Base-by-base conservation (phyloP, 2,329 filamentous ascomycete genomes). In the Talaromyces sp. region DNA sequence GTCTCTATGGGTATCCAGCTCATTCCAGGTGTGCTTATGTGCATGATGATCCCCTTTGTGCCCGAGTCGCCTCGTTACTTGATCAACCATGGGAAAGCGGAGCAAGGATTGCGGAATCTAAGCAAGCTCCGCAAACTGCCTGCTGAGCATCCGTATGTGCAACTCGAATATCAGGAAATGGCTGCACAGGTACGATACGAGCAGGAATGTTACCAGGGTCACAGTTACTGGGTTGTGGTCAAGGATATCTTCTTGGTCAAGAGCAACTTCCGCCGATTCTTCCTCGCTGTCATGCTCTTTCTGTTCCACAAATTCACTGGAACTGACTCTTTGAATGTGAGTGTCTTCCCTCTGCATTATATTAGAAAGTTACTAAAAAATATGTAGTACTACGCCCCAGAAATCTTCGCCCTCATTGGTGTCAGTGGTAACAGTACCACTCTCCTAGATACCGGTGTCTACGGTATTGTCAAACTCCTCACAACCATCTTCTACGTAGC, bases 231-330 rank as follows among this genome's bases (percentile, higher is more conserved):
- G 68, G 67, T 77, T 31, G 74, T 79, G 10, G 63, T 76, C 27
- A 76, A 76, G 52, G 73, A 76, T 25, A 74, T 76, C 9, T 69
- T 69, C 49, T 71, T 69, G 7, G 70, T 73, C 25, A 68, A 63
- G 15, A 74, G 70, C 62, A 78, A 77, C 50, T 68, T 73, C 1
- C 73, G 74, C 13, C 74, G 75, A 1, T 74, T 78, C 57, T 73
- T 78, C 62, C 69, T 78, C 9, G 72, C 76, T 1, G 69, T 74
- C 2, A 75, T 75, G 69, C 67, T 79, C 11, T 78, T 79, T 62
- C 49, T 81, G 1, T 80, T 80, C 64, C 78, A 80, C 68, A 80
- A 81, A 41, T 75, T 79, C 27, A 80, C 77, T 2, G 78, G 79
- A 0, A 80, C 77, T 1, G 77, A 80, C 67, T 73, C 72, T 6